Evolutionary conservation across 805 yeast genomes (phyloP).

Genomic region (Metschnikowia colocasiae): DNA sequence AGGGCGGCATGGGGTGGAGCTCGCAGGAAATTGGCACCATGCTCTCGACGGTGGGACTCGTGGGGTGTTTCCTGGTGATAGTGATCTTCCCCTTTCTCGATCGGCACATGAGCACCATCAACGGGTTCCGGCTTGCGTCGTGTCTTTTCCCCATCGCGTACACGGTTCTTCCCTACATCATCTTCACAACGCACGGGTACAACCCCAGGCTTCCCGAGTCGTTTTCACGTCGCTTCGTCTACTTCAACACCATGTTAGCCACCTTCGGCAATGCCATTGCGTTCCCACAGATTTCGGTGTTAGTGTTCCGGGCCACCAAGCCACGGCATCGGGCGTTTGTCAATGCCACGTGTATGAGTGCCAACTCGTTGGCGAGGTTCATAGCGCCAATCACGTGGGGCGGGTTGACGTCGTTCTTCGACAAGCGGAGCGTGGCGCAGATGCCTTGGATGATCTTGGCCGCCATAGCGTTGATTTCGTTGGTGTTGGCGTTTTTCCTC

Average conservation of each 20-base stretch:
- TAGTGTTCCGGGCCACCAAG: constrained; percentile 53
- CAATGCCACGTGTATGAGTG: constrained; percentile 54
- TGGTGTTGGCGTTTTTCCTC: constrained; percentile 11
- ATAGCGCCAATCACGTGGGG: constrained; percentile 60
- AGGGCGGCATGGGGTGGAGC: constrained; percentile 51
- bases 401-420: constrained; percentile 30
- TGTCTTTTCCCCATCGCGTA: constrained; percentile 45
- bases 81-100: constrained; percentile 52
- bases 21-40: constrained; percentile 48
- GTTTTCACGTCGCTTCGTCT: constrained; percentile 23
- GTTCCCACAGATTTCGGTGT: constrained; percentile 50
- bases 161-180: constrained; percentile 43
- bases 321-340: constrained; percentile 55
- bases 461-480: constrained; percentile 17
- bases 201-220: constrained; percentile 25
- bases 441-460: constrained; percentile 33
- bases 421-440: constrained; percentile 23
- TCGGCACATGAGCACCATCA: constrained; percentile 42
- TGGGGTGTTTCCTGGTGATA: constrained; percentile 48
- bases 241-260: constrained; percentile 22
- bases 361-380: constrained; percentile 53
- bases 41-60: constrained; percentile 50
- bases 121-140: constrained; percentile 40
- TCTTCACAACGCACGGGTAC: constrained; percentile 39
- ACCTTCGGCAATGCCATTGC: constrained; percentile 44